A percentile compares a stretch with the other conserved stretches of the same genome.
Evolutionary conservation across 805 yeast genomes (phyloP).

Genomic region (Ogataea thermomethanolica): DNA sequence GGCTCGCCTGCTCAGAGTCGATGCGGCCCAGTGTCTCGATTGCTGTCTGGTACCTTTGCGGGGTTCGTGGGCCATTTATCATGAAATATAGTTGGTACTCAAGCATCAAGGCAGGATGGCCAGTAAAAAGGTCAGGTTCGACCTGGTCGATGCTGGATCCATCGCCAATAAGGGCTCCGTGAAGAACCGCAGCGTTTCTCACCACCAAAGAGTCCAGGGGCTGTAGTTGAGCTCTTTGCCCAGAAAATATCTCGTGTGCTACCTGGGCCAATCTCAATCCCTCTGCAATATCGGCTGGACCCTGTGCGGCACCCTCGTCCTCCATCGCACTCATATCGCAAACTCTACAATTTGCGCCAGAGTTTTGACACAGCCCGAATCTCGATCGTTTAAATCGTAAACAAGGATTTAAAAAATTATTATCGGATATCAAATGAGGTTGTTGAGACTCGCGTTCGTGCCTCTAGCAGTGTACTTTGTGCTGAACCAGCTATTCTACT

Average conservation of each 20-base stretch:
- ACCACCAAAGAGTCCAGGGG: too few species aligned
- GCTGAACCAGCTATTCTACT: constrained; percentile 42
- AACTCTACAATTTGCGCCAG: too few species aligned
- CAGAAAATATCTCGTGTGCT: too few species aligned
- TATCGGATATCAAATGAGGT: constrained; percentile 8
- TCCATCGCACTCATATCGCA: too few species aligned
- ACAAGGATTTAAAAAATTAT: not conserved
- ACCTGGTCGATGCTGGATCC: not conserved
- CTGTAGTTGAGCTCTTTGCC: too few species aligned
- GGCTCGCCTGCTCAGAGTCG: too few species aligned
- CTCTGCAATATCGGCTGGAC: too few species aligned
- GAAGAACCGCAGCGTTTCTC: constrained; percentile 1
- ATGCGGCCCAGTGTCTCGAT: not conserved
- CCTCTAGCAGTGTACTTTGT: constrained; percentile 32
- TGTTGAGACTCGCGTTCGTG: constrained; percentile 19
- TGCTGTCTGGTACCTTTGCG: not conserved
- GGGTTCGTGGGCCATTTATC: too few species aligned
- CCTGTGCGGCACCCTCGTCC: too few species aligned
- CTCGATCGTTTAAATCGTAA: constrained; percentile 4
- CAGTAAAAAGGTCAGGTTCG: not conserved
- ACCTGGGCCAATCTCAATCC: too few species aligned
- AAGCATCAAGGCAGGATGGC: not conserved
- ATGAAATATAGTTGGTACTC: not conserved
- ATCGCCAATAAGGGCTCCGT: not conserved
- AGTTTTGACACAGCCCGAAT: constrained; percentile 1